Percentiles rank a stretch among this genome's conserved stretches.
Evolutionary conservation across 2,329 filamentous ascomycete genomes (phyloP).

Genomic region (Dactylellina sp.): DNA sequence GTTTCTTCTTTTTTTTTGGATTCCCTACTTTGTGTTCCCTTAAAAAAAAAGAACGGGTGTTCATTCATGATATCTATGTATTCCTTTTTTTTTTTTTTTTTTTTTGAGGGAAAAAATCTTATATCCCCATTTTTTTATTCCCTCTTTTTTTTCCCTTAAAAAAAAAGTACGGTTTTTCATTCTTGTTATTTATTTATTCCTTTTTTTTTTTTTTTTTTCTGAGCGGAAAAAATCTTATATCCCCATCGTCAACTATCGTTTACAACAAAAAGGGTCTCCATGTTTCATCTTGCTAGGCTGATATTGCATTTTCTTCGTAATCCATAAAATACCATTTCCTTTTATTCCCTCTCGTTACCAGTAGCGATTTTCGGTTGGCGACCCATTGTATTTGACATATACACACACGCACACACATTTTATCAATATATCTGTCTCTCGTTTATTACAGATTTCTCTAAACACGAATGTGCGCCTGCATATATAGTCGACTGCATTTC

Average conservation of each 20-base stretch:
- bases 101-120: not conserved
- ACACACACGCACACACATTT: too few relatives aligned
- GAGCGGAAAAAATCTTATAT: not conserved
- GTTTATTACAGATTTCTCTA: too few relatives aligned
- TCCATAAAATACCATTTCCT: conserved; percentile 15
- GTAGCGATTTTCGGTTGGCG: too few relatives aligned
- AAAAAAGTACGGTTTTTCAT: not conserved
- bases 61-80: not conserved
- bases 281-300: too few relatives aligned
- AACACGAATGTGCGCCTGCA: too few relatives aligned
- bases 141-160: not conserved
- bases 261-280: conserved; percentile 6
- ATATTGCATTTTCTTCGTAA: not conserved
- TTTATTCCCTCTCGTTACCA: not conserved
- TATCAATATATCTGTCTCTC: too few relatives aligned
- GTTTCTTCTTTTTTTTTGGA: not conserved
- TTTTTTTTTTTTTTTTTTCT: too few relatives aligned
- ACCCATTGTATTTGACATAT: too few relatives aligned
- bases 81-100: not conserved
- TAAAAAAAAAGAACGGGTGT: not conserved
- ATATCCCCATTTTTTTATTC: not conserved
- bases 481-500: too few relatives aligned
- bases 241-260: not conserved
- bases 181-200: not conserved
- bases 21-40: not conserved